Conservation (phyloP, 768 basidiomycete genomes). For the Sarcodon aspratus region DNA sequence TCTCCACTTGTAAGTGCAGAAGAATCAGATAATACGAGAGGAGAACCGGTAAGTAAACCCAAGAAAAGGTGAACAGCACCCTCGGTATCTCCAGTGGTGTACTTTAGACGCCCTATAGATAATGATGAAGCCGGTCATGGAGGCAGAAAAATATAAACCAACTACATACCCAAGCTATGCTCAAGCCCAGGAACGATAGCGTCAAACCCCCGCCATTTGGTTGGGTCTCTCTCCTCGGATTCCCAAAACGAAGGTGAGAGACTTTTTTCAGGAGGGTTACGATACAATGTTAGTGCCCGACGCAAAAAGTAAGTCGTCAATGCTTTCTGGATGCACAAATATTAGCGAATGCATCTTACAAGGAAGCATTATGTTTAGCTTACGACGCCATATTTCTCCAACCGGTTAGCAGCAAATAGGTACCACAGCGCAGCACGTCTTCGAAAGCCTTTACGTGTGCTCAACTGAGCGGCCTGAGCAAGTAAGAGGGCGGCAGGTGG, state of each 20-base stretch:
- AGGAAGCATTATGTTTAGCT: slow-evolving; percentile 19
- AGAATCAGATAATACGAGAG: neutral
- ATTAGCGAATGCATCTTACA: neutral
- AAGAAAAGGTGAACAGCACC: slow-evolving; percentile 75
- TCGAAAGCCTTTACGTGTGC: slow-evolving; percentile 39
- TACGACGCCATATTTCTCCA: slow-evolving; percentile 82
- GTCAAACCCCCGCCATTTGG: slow-evolving; percentile 36
- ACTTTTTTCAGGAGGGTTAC: slow-evolving; percentile 33
- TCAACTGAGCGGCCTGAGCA: slow-evolving; percentile 69
- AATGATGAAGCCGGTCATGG: neutral
- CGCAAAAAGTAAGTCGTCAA: slow-evolving; percentile 75
- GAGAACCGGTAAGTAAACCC: slow-evolving; percentile 47
- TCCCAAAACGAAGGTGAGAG: slow-evolving; percentile 80
- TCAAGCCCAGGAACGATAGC: slow-evolving; percentile 64
- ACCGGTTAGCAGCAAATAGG: slow-evolving; percentile 56
- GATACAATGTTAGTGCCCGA: slow-evolving; percentile 56
- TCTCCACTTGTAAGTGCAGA: too few species aligned
- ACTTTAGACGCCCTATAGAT: slow-evolving; percentile 64
- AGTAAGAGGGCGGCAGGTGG: slow-evolving; percentile 68
- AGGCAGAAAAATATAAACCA: neutral
- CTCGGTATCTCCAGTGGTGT: slow-evolving; percentile 78
- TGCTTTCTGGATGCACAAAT: slow-evolving; percentile 47
- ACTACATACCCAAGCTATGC: slow-evolving; percentile 55
- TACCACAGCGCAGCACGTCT: slow-evolving; percentile 76
- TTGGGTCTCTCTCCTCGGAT: slow-evolving; percentile 41